Evolutionary conservation across 225 moss, liverwort and hornwort genomes (phyloP), one percentile per base, ranked within the genome.

Genomic region (Bryum argenteum): DNA sequence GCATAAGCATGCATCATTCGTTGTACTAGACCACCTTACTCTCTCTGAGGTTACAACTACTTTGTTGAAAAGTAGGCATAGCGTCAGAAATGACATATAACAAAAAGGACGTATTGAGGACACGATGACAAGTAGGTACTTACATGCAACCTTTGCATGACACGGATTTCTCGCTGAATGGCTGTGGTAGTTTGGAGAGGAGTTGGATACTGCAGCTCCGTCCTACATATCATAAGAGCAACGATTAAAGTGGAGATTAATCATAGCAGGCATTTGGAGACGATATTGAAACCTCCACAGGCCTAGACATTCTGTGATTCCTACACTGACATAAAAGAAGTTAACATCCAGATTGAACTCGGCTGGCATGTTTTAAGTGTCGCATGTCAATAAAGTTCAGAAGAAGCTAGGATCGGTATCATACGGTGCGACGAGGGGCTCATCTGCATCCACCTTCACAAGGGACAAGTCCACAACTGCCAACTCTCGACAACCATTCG

Each of bases 61-160:
- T 39, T 72, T 24, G 24, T 47, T 23, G n/a, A 62, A 37, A 40
- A 73, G 37, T 61, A 42, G 10, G 33, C 55, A 24, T 11, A 53
- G 58, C n/a, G 48, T 63, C 1, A 16, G 67, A 9, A 45, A 41
- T 19, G 10, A 33, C 55, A 24, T 11, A 53, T 52, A 28, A 43
- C 13, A 62, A 9, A 45, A 41, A 24, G 8, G 65, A 43, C 11
- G 16, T 11, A 42, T 51, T 16, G 11, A 79, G 44, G 17, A 33
- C 10, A 54, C 8, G 37, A 66, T 51, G 61, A 60, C 24, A 64
- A 16, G 56, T 19, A 9, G 56, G 70, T 37, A 42, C 50, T 80
- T 63, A 96, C 96, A 85, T 86, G 87, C 80, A 97, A 86, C 82
- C 91, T 90, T 79, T 87, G 88, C 89, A 94, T 70, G 24, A 97